phyloP scores from a whole-genome alignment of 805 yeast genomes.

The Candida maesae region DNA sequence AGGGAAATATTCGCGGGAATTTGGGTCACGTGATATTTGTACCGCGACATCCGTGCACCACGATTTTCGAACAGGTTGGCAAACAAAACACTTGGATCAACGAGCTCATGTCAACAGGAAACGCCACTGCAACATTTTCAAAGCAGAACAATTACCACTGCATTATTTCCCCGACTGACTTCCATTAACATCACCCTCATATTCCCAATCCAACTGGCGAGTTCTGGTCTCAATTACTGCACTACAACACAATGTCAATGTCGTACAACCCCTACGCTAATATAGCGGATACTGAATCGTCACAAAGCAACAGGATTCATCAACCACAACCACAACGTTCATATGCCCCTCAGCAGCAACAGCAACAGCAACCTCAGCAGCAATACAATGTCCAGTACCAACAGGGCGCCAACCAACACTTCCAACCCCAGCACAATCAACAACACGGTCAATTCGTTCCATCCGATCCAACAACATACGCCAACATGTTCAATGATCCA shows the following conservation, averaged over 20 bases:
- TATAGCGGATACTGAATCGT: conserved; percentile 16
- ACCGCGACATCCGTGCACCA: too few species aligned
- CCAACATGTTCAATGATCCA: conserved; percentile 65
- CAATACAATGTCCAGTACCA: not conserved
- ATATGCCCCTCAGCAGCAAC: conserved; percentile 14
- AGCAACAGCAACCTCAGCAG: conserved; percentile 2
- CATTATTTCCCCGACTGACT: too few species aligned
- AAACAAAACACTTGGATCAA: too few species aligned
- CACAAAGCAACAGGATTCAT: conserved; percentile 22
- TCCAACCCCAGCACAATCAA: conserved; percentile 10
- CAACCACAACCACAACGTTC: conserved; percentile 27
- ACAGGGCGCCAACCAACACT: conserved; percentile 1
- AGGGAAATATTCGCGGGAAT: too few species aligned
- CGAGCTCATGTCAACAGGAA: too few species aligned
- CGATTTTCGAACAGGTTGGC: too few species aligned
- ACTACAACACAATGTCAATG: conserved; percentile 22
- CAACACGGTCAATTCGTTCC: conserved; percentile 16
- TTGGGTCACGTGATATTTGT: not conserved
- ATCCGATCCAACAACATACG: not conserved
- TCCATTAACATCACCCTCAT: not conserved
- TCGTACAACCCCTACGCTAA: conserved; percentile 47
- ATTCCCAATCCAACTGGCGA: too few species aligned
- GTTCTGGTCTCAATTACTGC: too few species aligned
- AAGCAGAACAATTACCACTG: too few species aligned
- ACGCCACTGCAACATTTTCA: too few species aligned